Evolutionary conservation across 495 filamentous ascomycete species (phyloP).

Genomic region (Coniosporium apollinis): DNA sequence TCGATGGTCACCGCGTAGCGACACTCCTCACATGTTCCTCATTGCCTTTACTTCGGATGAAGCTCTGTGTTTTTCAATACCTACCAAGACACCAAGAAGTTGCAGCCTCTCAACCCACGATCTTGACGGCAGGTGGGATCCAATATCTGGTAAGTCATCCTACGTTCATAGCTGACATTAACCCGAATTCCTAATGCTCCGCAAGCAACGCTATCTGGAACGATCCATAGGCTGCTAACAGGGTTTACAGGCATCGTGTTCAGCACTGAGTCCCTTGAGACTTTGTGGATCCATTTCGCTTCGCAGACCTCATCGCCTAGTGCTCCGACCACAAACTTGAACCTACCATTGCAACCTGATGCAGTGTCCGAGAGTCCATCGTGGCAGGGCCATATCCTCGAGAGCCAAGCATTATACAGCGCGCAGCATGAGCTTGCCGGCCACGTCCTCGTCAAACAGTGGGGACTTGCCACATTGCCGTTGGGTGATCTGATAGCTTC

Average conservation of each 20-base stretch:
- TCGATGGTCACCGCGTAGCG: too few species aligned
- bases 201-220: too few species aligned
- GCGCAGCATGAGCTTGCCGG: conserved; percentile 2
- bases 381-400: conserved; percentile 1
- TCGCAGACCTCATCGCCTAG: background rate
- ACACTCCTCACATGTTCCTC: background rate
- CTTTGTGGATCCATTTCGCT: conserved; percentile 1
- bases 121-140: conserved; percentile 2
- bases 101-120: background rate
- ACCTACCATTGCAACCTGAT: background rate
- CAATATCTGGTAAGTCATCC: conserved; percentile 2
- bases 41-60: background rate
- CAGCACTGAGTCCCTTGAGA: too few species aligned
- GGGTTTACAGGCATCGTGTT: too few species aligned
- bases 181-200: too few species aligned
- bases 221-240: too few species aligned
- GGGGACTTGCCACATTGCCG: conserved; percentile 2
- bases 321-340: background rate
- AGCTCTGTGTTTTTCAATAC: background rate
- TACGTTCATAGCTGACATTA: background rate
- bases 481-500: conserved; percentile 2
- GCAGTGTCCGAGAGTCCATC: background rate
- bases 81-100: background rate
- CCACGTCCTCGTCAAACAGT: background rate
- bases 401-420: conserved; percentile 2